Base-by-base conservation (phyloP, 2,329 filamentous ascomycete genomes). In the Aureobasidium leucospermi region DNA sequence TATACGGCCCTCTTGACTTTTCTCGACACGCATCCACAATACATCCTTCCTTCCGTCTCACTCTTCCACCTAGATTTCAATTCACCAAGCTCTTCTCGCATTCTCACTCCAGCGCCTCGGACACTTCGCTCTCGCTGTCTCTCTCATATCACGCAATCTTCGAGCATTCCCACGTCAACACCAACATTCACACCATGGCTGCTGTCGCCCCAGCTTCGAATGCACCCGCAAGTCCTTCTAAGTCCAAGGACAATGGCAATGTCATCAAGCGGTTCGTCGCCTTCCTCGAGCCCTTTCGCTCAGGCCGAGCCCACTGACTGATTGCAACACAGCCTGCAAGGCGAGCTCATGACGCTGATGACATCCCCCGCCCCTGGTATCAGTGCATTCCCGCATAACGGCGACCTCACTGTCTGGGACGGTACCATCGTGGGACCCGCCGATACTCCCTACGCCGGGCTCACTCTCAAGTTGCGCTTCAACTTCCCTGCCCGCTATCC, bases 261-360 rank as follows among this genome's bases (percentile, higher is more conserved):
- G 75, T 79, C 56, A 73, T 78, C 48, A 77, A 78, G 67, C 75
- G 77, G 77, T 79, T 72, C 23, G 67, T 63, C 28, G 43, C 28
- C 38, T n/a, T 16, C 28, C 38, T 31, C 29, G 43, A 23, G 11
- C 46, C 38, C 49, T 46, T 42, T 1, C n/a, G 16, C 16, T 5
- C 10, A 13, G 45, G 10, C 15, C 32, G 10, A n/a, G 48, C 36
- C 34, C 10, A 11, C 41, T 52, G 51, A 46, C 61, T 60, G 59
- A 61, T 55, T 52, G 48, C 32, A 16, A 16, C 63, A 34, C 70
- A 97, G 94, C 69, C 82, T 99, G 60, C 94, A 99, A 76, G 95
- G 92, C 51, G 94, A 99, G 76, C 83, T 99, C 66, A 97, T 99
- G 93, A 88, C 94, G 74, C 85, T 99, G 67, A 97, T 99, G 94